Percentiles rank a stretch among this genome's conserved stretches.
These are phyloP conservation scores for Coprinopsis strossmayeri DNA, from an alignment of 768 basidiomycete species.

Conservation along the genomic window DNA sequence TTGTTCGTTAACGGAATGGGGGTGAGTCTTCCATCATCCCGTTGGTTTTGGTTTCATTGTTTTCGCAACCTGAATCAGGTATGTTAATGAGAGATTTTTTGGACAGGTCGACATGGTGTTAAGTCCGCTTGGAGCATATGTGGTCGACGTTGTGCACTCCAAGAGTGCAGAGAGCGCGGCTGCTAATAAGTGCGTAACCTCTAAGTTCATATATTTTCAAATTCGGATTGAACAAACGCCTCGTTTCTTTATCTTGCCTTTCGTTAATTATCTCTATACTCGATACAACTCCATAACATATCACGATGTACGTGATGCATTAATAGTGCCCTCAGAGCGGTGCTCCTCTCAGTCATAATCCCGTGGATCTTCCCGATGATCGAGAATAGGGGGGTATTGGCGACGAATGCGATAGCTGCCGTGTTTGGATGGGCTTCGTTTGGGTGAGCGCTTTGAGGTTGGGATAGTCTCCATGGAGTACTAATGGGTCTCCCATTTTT, in stretches of 20 bases:
- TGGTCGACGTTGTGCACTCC: conserved; percentile 52
- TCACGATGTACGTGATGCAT: no score
- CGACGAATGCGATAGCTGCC: conserved; percentile 42
- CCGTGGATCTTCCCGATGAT: conserved; percentile 49
- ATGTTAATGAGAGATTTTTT: not conserved
- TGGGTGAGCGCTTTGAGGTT: conserved; percentile 31
- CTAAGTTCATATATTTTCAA: not conserved
- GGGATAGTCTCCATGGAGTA: not conserved
- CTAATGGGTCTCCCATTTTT: not conserved
- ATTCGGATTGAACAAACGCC: not conserved
- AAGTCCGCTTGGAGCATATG: conserved; percentile 49
- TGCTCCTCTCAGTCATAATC: conserved; percentile 36
- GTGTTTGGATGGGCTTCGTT: conserved; percentile 43
- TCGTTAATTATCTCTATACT: not conserved
- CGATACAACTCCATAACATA: not conserved
- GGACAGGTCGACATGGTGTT: conserved; percentile 50
- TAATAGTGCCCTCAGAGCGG: conserved; percentile 39
- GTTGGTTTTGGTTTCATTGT: not conserved
- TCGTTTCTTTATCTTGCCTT: not conserved
- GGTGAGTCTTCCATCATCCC: conserved; percentile 27
- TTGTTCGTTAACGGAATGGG: conserved; percentile 62
- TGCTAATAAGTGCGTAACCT: conserved; percentile 37
- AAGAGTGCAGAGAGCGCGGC: conserved; percentile 62
- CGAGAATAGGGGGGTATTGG: conserved; percentile 41
- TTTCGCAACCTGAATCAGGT: not conserved